phyloP scores from a whole-genome alignment of 257 asterid species.

The Scutellaria minor region DNA sequence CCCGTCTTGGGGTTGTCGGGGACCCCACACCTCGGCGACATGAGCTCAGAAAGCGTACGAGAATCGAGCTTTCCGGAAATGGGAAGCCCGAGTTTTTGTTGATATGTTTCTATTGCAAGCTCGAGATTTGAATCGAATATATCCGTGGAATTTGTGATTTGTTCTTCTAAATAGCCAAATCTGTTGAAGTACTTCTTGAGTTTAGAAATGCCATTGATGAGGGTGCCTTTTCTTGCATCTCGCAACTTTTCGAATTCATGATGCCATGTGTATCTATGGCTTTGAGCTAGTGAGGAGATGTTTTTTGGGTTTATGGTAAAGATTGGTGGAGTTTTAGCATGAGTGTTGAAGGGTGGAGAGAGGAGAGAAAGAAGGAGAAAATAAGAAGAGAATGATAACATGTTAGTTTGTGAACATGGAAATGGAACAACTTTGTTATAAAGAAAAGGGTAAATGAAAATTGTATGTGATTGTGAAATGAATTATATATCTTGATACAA shows the following conservation, averaged over 20 bases:
- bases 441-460: slow-evolving; percentile 30
- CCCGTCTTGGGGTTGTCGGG: slow-evolving; percentile 38
- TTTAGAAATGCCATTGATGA: slow-evolving; percentile 49
- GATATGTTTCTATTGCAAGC: slow-evolving; percentile 58
- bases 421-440: slow-evolving; percentile 34
- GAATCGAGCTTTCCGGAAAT: slow-evolving; percentile 54
- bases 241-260: slow-evolving; percentile 47
- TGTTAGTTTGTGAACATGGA: slow-evolving; percentile 37
- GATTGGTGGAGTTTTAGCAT: slow-evolving; percentile 46
- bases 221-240: slow-evolving; percentile 53
- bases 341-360: slow-evolving; percentile 32
- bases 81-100: slow-evolving; percentile 51
- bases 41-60: slow-evolving; percentile 47
- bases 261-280: slow-evolving; percentile 48
- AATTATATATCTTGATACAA: not conserved
- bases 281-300: not conserved
- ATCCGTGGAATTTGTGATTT: slow-evolving; percentile 38
- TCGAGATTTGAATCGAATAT: slow-evolving; percentile 57
- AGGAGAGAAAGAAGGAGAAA: slow-evolving; percentile 40
- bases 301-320: slow-evolving; percentile 27
- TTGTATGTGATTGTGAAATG: slow-evolving; percentile 13
- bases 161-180: slow-evolving; percentile 58
- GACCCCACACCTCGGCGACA: slow-evolving; percentile 76
- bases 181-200: slow-evolving; percentile 63
- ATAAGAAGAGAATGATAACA: slow-evolving; percentile 38